Evolutionary conservation across 106 monocot species (phyloP).

Genomic region (Cymbidium sinense): DNA sequence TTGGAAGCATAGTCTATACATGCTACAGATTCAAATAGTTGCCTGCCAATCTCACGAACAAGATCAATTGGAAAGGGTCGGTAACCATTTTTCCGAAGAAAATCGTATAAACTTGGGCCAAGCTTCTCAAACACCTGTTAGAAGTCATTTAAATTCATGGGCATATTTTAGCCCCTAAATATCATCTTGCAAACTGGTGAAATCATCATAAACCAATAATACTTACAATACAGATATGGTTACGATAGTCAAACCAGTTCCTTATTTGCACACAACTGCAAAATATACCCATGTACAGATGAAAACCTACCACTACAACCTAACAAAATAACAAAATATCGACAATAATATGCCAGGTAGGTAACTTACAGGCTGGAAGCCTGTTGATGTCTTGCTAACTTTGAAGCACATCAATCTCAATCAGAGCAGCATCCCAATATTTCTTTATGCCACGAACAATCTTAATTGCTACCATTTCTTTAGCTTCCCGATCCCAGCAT

Average conservation of each 20-base stretch:
- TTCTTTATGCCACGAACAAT: slow-evolving; percentile 76
- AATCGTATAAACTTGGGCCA: slow-evolving; percentile 99
- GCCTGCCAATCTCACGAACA: slow-evolving; percentile 89
- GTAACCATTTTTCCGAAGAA: slow-evolving; percentile 91
- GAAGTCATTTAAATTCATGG: slow-evolving; percentile 59
- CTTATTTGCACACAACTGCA: slow-evolving; percentile 99
- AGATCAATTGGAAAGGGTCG: slow-evolving; percentile 92
- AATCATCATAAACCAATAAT: slow-evolving; percentile 49
- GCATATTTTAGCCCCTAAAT: slow-evolving; percentile 27
- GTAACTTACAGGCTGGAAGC: slow-evolving; percentile 41
- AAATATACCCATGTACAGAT: slow-evolving; percentile 39
- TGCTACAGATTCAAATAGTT: slow-evolving; percentile 95
- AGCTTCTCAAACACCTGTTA: slow-evolving; percentile 99
- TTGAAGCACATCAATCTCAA: slow-evolving; percentile 85
- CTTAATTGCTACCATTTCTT: slow-evolving; percentile 98
- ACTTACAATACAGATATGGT: slow-evolving; percentile 99
- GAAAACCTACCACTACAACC: slow-evolving; percentile 23
- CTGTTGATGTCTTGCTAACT: slow-evolving; percentile 55
- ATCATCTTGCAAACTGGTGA: slow-evolving; percentile 19
- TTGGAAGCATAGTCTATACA: slow-evolving; percentile 33
- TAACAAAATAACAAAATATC: neutral
- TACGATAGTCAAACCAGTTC: slow-evolving; percentile 99
- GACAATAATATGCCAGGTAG: neutral
- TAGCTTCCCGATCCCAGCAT: slow-evolving; percentile 89
- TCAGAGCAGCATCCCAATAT: slow-evolving; percentile 91